Evolutionary conservation across 768 basidiomycete species (phyloP), one percentile per base, ranked within the genome.

Genomic region (Tricholoma saponaceum): DNA sequence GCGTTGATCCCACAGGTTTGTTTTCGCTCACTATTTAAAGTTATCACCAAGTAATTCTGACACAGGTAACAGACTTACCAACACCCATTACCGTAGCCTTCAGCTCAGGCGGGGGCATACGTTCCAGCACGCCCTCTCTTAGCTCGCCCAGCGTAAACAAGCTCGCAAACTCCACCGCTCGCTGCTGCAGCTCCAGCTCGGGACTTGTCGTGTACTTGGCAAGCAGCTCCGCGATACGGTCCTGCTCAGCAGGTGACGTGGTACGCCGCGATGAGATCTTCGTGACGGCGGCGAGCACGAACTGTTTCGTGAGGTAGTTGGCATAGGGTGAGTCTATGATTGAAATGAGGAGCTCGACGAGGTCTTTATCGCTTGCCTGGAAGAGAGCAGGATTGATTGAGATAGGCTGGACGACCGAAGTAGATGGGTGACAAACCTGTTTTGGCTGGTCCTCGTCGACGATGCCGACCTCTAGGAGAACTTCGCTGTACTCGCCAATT

Each of bases 21-120:
- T 94, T 92, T 74, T 99, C 96, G 73, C 93, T 95, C 53, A 95
- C 94, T 95, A 62, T 20, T 50, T 7, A 58, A 18, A 8, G 52
- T 47, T 33, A 8, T 52, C 8, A 44, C 54, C 49, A 58, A 12
- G 5, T 25, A 61, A 52, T 41, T 20, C 56, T 13, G 50, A 23
- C 25, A 30, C 9, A 25, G 25, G 43, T 0, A 23, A 55, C 25
- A 14, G 13, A 74, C 84, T 61, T 63, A 95, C 94, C 91, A 58
- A 89, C 82, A 47, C 93, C 97, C 81, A 96, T 90, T 2, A 98
- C 91, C 2, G 96, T 98, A n/a, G 90, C 89, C 74, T 95, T 97
- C 62, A 98, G 74, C 70, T 99, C 97, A 1, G 97, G 97, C 5
- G 93, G 90, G n/a, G 97, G 97, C 97, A 99, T 99, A 55, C 94